Evolutionary conservation across 345 rosid genomes (phyloP).

Genomic region (Euphorbia lathyris): DNA sequence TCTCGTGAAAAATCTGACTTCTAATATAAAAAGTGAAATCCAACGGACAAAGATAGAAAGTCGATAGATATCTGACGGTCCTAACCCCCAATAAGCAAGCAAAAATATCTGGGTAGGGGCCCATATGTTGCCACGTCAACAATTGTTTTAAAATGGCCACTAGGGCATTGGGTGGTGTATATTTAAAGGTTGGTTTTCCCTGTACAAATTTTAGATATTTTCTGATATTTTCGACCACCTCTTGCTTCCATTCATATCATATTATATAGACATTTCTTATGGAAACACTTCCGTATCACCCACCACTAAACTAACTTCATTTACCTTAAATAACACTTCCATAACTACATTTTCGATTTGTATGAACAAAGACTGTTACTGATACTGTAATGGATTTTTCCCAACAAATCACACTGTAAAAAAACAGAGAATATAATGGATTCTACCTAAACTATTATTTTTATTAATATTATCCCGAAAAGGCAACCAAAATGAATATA

Average conservation of each 20-base stretch:
- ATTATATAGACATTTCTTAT: background rate
- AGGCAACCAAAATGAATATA: too few relatives aligned
- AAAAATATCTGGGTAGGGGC: conserved; percentile 55
- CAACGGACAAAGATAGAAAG: background rate
- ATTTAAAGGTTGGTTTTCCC: conserved; percentile 1
- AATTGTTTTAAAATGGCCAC: background rate
- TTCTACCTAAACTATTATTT: too few relatives aligned
- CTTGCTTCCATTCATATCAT: conserved; percentile 8
- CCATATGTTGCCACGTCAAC: conserved; percentile 14
- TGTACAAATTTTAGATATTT: conserved; percentile 8
- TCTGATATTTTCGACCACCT: background rate
- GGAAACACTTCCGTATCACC: too few relatives aligned
- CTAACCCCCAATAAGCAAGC: background rate
- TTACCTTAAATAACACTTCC: too few relatives aligned
- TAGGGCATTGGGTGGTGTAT: conserved; percentile 4
- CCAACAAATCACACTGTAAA: too few relatives aligned
- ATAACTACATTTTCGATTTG: too few relatives aligned
- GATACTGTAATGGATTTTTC: too few relatives aligned
- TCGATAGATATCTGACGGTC: background rate
- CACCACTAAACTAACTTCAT: too few relatives aligned
- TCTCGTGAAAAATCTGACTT: background rate
- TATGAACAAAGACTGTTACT: too few relatives aligned
- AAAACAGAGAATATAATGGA: too few relatives aligned
- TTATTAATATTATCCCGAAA: too few relatives aligned
- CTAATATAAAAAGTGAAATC: background rate